phyloP scores from a whole-genome alignment of 1,139 yeast species.

The Lizanozyma gosingica region DNA sequence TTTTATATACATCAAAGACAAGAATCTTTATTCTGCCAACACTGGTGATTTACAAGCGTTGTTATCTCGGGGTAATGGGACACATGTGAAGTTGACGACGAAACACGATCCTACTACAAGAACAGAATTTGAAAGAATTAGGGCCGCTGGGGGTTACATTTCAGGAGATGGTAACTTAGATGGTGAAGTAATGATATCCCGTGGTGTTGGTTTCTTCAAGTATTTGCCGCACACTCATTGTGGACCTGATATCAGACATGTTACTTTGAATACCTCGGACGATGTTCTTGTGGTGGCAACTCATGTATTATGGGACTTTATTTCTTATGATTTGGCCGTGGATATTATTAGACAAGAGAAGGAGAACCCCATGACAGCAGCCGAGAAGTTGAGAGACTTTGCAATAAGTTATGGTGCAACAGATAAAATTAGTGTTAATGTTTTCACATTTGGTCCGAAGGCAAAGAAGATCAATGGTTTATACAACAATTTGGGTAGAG shows the following conservation, averaged over 20 bases:
- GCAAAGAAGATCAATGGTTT: constrained; percentile 10
- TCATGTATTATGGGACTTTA: constrained; percentile 74
- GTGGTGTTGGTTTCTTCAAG: constrained; percentile 89
- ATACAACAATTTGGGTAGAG: constrained; percentile 37
- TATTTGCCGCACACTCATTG: constrained; percentile 84
- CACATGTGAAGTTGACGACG: constrained; percentile 59
- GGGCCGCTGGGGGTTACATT: constrained; percentile 89
- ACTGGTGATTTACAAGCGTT: constrained; percentile 87
- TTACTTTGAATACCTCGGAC: constrained; percentile 58
- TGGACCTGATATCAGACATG: constrained; percentile 68
- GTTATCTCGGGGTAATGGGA: constrained; percentile 74
- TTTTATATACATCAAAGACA: constrained; percentile 66
- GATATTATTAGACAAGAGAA: constrained; percentile 81
- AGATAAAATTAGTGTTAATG: constrained; percentile 79
- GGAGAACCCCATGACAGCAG: constrained; percentile 83
- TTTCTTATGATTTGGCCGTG: constrained; percentile 79
- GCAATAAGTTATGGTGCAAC: constrained; percentile 88
- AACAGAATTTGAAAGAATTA: constrained; percentile 74
- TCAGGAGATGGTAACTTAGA: constrained; percentile 80
- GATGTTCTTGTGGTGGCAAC: constrained; percentile 86
- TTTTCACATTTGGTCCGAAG: constrained; percentile 49
- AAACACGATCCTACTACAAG: constrained; percentile 81
- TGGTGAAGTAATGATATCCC: constrained; percentile 71
- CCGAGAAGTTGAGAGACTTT: constrained; percentile 86
- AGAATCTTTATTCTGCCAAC: constrained; percentile 70